Evolutionary conservation across 2,329 filamentous ascomycete species (phyloP).

Genomic region (Diaporthe ilicicola): DNA sequence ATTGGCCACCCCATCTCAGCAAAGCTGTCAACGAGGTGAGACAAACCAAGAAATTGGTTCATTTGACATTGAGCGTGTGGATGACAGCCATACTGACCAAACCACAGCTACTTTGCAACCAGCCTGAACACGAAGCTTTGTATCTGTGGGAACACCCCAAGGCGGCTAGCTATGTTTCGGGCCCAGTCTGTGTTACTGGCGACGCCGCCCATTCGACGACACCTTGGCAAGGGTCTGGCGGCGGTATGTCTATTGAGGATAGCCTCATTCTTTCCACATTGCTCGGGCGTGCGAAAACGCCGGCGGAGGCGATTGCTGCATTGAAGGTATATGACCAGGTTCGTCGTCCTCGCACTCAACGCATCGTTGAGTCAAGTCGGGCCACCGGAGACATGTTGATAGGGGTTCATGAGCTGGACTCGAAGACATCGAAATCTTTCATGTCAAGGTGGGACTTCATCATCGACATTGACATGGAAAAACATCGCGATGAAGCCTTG

Average conservation of each 20-base stretch:
- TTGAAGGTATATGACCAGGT: conserved; percentile 10
- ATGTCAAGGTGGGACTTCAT: conserved; percentile 25
- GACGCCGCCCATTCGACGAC: conserved; percentile 31
- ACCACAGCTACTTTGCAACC: conserved; percentile 35
- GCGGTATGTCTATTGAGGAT: conserved; percentile 23
- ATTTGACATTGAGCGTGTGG: neutral
- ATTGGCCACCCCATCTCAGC: conserved; percentile 36
- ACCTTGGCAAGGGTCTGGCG: conserved; percentile 16
- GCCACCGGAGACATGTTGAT: conserved; percentile 9
- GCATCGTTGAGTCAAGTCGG: conserved; percentile 21
- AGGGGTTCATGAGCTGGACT: conserved; percentile 15
- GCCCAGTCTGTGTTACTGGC: conserved; percentile 35
- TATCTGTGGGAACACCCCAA: conserved; percentile 41
- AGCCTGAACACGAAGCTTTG: conserved; percentile 34
- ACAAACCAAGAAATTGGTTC: neutral
- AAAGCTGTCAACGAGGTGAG: conserved; percentile 34
- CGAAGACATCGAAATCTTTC: neutral
- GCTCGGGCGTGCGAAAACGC: neutral
- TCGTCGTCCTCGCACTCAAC: conserved; percentile 24
- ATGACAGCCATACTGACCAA: neutral
- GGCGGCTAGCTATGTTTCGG: conserved; percentile 36
- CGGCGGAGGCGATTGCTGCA: neutral
- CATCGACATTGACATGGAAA: conserved; percentile 2
- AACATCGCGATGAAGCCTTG: conserved; percentile 11
- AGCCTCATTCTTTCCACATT: conserved; percentile 5